A percentile compares a stretch with the other conserved stretches of the same genome.
phyloP scores from a whole-genome alignment of 768 basidiomycete species.

The Melanogaster broomeanus region DNA sequence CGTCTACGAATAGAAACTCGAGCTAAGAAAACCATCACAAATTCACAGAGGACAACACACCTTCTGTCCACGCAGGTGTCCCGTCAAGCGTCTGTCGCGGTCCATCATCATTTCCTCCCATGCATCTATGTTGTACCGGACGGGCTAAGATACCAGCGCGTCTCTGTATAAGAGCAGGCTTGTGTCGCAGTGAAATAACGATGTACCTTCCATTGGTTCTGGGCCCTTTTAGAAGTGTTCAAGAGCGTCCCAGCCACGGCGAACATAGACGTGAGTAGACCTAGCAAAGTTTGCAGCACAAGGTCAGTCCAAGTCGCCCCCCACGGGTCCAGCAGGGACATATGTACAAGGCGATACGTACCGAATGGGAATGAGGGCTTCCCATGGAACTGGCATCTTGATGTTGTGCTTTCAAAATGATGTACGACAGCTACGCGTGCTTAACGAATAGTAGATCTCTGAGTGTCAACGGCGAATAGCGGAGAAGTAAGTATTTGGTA shows the following conservation, averaged over 20 bases:
- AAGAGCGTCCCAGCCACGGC: constrained; percentile 88
- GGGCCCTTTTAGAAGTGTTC: constrained; percentile 71
- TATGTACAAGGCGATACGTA: constrained; percentile 27
- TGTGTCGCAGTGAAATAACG: not conserved
- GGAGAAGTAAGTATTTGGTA: constrained; percentile 15
- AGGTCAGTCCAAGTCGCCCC: too few species aligned
- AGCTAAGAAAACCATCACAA: not conserved
- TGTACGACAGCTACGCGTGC: too few species aligned
- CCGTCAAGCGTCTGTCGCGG: constrained; percentile 85
- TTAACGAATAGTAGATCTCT: too few species aligned
- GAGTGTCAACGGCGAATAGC: not conserved
- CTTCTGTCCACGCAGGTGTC: constrained; percentile 81
- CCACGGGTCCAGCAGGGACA: too few species aligned
- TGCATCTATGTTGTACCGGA: constrained; percentile 80
- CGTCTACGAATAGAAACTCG: constrained; percentile 43
- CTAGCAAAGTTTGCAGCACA: constrained; percentile 38
- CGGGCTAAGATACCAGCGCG: constrained; percentile 50
- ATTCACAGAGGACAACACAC: constrained; percentile 48
- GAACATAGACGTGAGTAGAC: constrained; percentile 85
- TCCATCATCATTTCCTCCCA: constrained; percentile 99
- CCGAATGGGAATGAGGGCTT: constrained; percentile 97
- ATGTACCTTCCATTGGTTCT: constrained; percentile 89
- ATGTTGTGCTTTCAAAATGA: not conserved
- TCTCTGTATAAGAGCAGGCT: not conserved
- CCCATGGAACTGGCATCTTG: constrained; percentile 94